These are phyloP conservation scores for Scedosporium dehoogii DNA, from an alignment of 2,329 filamentous ascomycete species.

Conservation along the genomic window DNA sequence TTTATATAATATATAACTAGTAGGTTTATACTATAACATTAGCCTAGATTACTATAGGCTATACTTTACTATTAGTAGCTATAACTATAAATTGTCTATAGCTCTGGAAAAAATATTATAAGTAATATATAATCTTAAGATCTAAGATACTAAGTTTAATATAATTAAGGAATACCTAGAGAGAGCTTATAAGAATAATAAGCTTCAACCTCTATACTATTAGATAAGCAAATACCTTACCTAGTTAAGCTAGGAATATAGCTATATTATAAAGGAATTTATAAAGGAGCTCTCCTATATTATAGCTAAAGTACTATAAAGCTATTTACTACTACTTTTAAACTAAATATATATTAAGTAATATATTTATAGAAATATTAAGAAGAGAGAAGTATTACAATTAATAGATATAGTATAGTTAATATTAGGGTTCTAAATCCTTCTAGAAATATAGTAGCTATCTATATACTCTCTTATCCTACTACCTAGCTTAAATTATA, in stretches of 20 bases:
- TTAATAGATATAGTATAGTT: constrained; percentile 75
- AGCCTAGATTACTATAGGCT: constrained; percentile 62
- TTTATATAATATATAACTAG: constrained; percentile 89
- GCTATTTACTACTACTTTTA: constrained; percentile 72
- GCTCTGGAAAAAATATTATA: constrained; percentile 80
- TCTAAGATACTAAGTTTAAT: constrained; percentile 79
- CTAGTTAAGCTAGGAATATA: constrained; percentile 68
- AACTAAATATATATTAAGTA: constrained; percentile 80
- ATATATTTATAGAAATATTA: constrained; percentile 82
- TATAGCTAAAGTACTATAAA: constrained; percentile 61
- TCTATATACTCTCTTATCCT: constrained; percentile 68
- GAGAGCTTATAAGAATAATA: constrained; percentile 73
- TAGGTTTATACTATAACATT: constrained; percentile 76
- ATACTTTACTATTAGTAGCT: constrained; percentile 72
- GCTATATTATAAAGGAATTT: constrained; percentile 71
- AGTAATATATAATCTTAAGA: constrained; percentile 73
- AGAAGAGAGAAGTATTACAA: constrained; percentile 84
- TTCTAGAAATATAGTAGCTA: constrained; percentile 73
- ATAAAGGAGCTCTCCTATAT: constrained; percentile 66
- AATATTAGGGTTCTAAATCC: constrained; percentile 61
- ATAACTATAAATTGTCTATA: constrained; percentile 92
- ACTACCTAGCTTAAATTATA: constrained; percentile 69
- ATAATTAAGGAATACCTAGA: constrained; percentile 80
- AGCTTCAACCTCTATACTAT: constrained; percentile 78
- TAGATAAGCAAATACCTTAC: constrained; percentile 76